Conservation (phyloP, 2,329 filamentous ascomycete genomes). For the Ophiosphaerella korrae region DNA sequence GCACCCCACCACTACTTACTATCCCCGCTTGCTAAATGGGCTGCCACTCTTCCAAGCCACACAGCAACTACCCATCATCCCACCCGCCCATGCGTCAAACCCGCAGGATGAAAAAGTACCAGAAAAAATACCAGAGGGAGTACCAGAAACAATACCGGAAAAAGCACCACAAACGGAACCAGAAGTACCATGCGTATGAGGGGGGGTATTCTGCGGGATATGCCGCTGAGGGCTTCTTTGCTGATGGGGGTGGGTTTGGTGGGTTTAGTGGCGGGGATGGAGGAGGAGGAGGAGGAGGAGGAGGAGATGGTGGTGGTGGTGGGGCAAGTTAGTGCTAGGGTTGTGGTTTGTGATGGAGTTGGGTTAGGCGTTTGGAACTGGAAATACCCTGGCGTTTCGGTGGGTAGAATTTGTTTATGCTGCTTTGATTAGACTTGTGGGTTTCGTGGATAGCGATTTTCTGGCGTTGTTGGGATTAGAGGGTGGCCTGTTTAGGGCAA, state of each 20-base stretch:
- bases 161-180: no score
- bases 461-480: no score
- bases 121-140: background rate
- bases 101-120: background rate
- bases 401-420: no score
- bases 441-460: no score
- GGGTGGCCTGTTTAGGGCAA: no score
- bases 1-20: no score
- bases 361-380: no score
- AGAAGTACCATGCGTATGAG: background rate
- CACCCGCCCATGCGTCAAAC: constrained; percentile 17
- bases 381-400: no score
- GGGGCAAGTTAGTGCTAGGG: background rate
- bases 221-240: constrained; percentile 4
- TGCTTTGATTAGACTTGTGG: no score
- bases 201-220: background rate
- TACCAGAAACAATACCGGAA: no score
- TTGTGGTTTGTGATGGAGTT: no score
- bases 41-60: constrained; percentile 22
- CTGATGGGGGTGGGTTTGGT: constrained; percentile 15
- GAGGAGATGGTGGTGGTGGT: constrained; percentile 11
- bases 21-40: no score
- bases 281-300: constrained; percentile 7
- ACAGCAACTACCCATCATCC: constrained; percentile 5
- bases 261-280: constrained; percentile 12